Conservation (phyloP, 2,329 filamentous ascomycete genomes). For the Paecilomyces variotii region DNA sequence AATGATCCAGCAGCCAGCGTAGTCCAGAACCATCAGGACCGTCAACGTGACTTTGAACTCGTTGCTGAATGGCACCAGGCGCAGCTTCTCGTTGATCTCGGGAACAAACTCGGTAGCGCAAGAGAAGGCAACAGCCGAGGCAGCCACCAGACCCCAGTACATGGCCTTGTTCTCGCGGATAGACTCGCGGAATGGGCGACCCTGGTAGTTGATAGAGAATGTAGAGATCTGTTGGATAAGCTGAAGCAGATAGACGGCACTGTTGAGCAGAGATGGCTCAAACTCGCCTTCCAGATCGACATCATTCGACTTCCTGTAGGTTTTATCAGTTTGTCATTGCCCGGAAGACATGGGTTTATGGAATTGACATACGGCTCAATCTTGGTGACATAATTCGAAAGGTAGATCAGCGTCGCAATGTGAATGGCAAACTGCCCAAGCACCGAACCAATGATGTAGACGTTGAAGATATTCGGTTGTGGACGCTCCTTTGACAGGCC, state of each 20-base stretch:
- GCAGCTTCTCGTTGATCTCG: slow-evolving; percentile 88
- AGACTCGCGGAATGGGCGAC: slow-evolving; percentile 91
- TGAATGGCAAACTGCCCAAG: slow-evolving; percentile 96
- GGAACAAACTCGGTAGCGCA: slow-evolving; percentile 94
- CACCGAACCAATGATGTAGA: slow-evolving; percentile 96
- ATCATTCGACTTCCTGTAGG: slow-evolving; percentile 45
- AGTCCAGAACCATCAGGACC: slow-evolving; percentile 77
- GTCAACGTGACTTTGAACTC: slow-evolving; percentile 90
- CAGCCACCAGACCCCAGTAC: slow-evolving; percentile 92
- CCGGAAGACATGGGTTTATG: background rate
- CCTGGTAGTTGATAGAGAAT: slow-evolving; percentile 99
- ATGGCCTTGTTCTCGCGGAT: slow-evolving; percentile 94
- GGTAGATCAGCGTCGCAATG: slow-evolving; percentile 87
- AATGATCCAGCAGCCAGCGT: slow-evolving; percentile 74
- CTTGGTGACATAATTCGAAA: slow-evolving; percentile 77
- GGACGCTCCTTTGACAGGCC: slow-evolving; percentile 92
- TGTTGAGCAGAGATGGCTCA: slow-evolving; percentile 86
- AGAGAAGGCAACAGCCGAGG: slow-evolving; percentile 82
- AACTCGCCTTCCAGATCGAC: slow-evolving; percentile 95
- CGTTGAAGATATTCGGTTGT: slow-evolving; percentile 97
- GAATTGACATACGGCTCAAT: slow-evolving; percentile 65
- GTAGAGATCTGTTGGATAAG: slow-evolving; percentile 98
- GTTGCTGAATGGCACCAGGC: slow-evolving; percentile 77
- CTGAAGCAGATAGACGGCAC: slow-evolving; percentile 91
- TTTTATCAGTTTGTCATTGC: slow-evolving; percentile 24